Percentiles rank a stretch among this genome's conserved stretches.
These are phyloP conservation scores for Intubia oerlemansii DNA, from an alignment of 2,329 filamentous ascomycete genomes.

Conservation along the genomic window DNA sequence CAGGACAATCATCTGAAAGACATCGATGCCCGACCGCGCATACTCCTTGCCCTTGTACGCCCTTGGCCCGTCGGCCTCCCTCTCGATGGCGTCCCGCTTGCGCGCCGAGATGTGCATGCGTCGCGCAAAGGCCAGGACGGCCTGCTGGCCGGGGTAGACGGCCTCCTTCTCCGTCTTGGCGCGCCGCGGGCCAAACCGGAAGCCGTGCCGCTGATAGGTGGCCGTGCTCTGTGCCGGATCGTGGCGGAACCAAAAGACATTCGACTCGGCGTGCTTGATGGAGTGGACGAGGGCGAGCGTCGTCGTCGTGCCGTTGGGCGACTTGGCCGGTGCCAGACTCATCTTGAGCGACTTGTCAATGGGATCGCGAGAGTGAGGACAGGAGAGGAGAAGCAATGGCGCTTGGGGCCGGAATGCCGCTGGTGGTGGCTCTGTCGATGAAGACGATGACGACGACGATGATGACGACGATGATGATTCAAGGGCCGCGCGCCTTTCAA, in stretches of 20 bases:
- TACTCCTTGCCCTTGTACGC: not conserved
- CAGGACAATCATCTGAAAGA: not conserved
- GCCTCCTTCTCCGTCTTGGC: not conserved
- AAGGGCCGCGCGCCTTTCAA: too few relatives aligned
- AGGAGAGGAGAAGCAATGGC: constrained; percentile 16
- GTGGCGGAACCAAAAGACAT: constrained; percentile 11
- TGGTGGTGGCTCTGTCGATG: too few relatives aligned
- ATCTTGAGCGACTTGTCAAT: constrained; percentile 19
- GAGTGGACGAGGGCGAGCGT: constrained; percentile 10
- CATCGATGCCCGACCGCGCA: not conserved
- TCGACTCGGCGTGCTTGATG: constrained; percentile 7
- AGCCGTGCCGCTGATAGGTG: constrained; percentile 8
- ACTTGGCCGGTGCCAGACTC: constrained; percentile 12
- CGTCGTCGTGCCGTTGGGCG: not conserved
- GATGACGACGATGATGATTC: too few relatives aligned
- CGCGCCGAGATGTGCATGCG: not conserved
- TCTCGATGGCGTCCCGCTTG: not conserved
- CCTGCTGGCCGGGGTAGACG: constrained; percentile 2
- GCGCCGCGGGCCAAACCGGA: not conserved
- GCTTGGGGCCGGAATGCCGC: not conserved
- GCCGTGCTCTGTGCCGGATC: constrained; percentile 4
- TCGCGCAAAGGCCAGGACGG: constrained; percentile 4
- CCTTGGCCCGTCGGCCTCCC: too few relatives aligned
- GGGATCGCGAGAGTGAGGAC: constrained; percentile 20
- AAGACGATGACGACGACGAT: too few relatives aligned